Evolutionary conservation across 2,329 filamentous ascomycete species (phyloP).

Genomic region (Botrytis pseudocinerea): DNA sequence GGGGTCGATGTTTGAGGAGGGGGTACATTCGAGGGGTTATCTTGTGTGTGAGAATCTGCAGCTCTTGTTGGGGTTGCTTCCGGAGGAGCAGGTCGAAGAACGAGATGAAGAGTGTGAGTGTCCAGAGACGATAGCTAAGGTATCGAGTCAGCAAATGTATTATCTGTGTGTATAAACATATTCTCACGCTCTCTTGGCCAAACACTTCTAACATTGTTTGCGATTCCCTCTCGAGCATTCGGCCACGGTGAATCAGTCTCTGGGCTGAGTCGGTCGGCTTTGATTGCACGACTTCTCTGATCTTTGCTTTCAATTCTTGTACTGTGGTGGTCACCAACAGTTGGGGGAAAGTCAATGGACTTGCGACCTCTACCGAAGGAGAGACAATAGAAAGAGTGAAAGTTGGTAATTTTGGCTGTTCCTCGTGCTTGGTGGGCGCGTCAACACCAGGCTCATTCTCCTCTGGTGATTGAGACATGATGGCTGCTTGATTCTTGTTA

Average conservation of each 20-base stretch:
- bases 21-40: not conserved
- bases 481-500: not conserved
- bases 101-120: constrained; percentile 55
- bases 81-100: constrained; percentile 46
- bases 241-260: constrained; percentile 61
- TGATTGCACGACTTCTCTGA: constrained; percentile 52
- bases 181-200: constrained; percentile 49
- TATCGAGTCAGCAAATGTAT: constrained; percentile 21
- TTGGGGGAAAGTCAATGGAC: constrained; percentile 51
- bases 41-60: constrained; percentile 20
- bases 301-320: constrained; percentile 58
- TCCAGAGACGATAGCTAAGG: constrained; percentile 48
- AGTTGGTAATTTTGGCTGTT: constrained; percentile 34
- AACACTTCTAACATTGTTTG: constrained; percentile 60
- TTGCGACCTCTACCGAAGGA: constrained; percentile 55
- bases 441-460: constrained; percentile 21
- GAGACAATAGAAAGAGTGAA: constrained; percentile 61
- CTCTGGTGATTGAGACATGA: constrained; percentile 32
- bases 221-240: constrained; percentile 54
- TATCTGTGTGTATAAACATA: not conserved
- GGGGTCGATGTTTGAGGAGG: constrained; percentile 16
- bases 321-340: constrained; percentile 55
- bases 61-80: constrained; percentile 25
- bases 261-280: constrained; percentile 56
- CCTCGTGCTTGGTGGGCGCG: constrained; percentile 31